These are phyloP conservation scores for Cladophialophora psammophila DNA, from an alignment of 2,329 filamentous ascomycete genomes.

Conservation along the genomic window DNA sequence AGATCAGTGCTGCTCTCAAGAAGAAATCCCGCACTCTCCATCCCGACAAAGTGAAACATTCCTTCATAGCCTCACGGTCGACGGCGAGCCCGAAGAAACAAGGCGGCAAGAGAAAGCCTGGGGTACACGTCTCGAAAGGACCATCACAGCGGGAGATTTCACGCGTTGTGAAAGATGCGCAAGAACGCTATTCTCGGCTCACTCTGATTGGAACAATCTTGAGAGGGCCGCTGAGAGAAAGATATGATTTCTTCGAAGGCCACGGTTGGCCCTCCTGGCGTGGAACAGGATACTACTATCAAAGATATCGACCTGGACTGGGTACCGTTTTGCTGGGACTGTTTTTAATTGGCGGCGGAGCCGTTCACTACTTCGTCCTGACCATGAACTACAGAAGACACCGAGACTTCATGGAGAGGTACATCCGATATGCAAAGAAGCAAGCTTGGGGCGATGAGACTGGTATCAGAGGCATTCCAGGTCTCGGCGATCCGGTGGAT, in stretches of 20 bases:
- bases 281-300: constrained; percentile 98
- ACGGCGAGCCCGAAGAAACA: constrained; percentile 61
- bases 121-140: constrained; percentile 71
- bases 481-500: constrained; percentile 58
- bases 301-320: constrained; percentile 83
- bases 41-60: constrained; percentile 93
- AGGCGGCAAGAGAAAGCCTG: constrained; percentile 64
- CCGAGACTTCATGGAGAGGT: constrained; percentile 87
- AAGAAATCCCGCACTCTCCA: constrained; percentile 84
- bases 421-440: constrained; percentile 86
- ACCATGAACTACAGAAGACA: constrained; percentile 89
- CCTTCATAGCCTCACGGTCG: constrained; percentile 74
- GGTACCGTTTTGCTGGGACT: constrained; percentile 82
- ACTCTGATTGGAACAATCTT: constrained; percentile 79
- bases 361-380: constrained; percentile 83
- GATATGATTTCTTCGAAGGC: constrained; percentile 91
- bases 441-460: constrained; percentile 88
- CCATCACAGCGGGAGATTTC: constrained; percentile 78
- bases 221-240: constrained; percentile 65
- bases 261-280: constrained; percentile 97
- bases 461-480: constrained; percentile 71
- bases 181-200: constrained; percentile 82
- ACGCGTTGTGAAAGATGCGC: constrained; percentile 79
- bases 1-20: constrained; percentile 93
- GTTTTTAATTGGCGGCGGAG: constrained; percentile 83